phyloP scores from a whole-genome alignment of 306 rosid genomes.

The Abrus precatorius region DNA sequence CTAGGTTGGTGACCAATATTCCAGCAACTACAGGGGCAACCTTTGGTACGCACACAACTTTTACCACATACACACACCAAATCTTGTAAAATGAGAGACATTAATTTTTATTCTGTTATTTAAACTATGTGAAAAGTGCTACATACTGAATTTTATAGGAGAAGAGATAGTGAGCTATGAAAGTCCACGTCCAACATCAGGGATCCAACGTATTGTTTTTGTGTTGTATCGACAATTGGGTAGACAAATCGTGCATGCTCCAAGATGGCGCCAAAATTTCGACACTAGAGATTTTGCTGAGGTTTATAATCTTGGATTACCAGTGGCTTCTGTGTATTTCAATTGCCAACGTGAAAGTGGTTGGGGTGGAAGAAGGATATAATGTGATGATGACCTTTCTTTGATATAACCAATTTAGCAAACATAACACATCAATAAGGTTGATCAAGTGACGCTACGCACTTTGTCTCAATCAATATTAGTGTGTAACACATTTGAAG shows the following conservation, averaged over 20 bases:
- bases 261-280: constrained; percentile 82
- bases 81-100: no score
- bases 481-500: no score
- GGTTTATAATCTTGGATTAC: constrained; percentile 72
- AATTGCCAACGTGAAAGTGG: constrained; percentile 77
- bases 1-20: constrained; percentile 83
- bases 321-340: constrained; percentile 69
- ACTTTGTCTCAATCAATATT: no score
- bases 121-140: no score
- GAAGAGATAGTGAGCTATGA: constrained; percentile 48
- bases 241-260: constrained; percentile 71
- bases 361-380: constrained; percentile 68
- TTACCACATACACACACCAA: background rate
- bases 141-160: constrained; percentile 14
- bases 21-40: constrained; percentile 72
- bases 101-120: no score
- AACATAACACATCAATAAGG: background rate
- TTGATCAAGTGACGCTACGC: background rate
- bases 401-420: background rate
- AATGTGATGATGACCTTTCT: background rate
- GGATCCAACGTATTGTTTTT: constrained; percentile 57
- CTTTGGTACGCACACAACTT: constrained; percentile 57
- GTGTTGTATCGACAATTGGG: constrained; percentile 54
- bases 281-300: constrained; percentile 74
- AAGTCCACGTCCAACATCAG: constrained; percentile 71